Conservation (phyloP, 768 basidiomycete genomes). For the Auricularia heimuer region DNA sequence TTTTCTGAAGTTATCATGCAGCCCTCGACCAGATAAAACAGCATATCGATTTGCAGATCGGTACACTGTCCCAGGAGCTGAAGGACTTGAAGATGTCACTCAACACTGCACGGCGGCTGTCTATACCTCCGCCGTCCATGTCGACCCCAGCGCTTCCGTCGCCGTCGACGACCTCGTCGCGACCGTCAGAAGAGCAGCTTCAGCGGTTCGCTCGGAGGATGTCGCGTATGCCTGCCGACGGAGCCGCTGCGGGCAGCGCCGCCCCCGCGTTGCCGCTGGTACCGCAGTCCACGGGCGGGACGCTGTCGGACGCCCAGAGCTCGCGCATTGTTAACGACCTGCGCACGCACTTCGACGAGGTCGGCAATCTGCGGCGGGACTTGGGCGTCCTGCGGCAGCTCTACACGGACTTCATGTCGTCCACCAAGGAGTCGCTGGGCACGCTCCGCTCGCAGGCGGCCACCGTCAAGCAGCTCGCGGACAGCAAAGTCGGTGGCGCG, state of each 20-base stretch:
- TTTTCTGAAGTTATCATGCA: slow-evolving; percentile 22
- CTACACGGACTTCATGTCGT: slow-evolving; percentile 87
- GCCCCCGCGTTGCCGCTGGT: slow-evolving; percentile 17
- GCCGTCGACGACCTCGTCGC: slow-evolving; percentile 17
- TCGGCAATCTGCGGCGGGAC: slow-evolving; percentile 88
- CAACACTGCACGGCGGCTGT: slow-evolving; percentile 38
- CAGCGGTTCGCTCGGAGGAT: slow-evolving; percentile 62
- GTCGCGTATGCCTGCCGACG: slow-evolving; percentile 45
- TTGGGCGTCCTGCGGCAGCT: slow-evolving; percentile 89
- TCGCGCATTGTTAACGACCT: slow-evolving; percentile 69
- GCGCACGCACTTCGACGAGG: slow-evolving; percentile 88
- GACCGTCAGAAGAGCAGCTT: slow-evolving; percentile 71
- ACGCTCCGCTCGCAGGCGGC: slow-evolving; percentile 75
- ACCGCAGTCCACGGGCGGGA: slow-evolving; percentile 60
- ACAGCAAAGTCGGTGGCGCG: slow-evolving; percentile 71
- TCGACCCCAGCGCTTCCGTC: slow-evolving; percentile 13
- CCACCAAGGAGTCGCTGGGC: slow-evolving; percentile 78
- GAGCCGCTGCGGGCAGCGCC: slow-evolving; percentile 1
- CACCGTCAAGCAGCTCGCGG: slow-evolving; percentile 80
- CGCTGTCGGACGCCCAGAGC: slow-evolving; percentile 52
- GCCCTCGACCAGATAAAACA: slow-evolving; percentile 98
- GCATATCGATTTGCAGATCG: slow-evolving; percentile 90
- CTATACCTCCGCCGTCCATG: slow-evolving; percentile 29
- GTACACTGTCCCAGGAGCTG: slow-evolving; percentile 73
- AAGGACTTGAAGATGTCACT: slow-evolving; percentile 76